A percentile compares a stretch with the other conserved stretches of the same genome.
Evolutionary conservation across 208 protist species (phyloP).

Genomic region (Crithidia mellificae): DNA sequence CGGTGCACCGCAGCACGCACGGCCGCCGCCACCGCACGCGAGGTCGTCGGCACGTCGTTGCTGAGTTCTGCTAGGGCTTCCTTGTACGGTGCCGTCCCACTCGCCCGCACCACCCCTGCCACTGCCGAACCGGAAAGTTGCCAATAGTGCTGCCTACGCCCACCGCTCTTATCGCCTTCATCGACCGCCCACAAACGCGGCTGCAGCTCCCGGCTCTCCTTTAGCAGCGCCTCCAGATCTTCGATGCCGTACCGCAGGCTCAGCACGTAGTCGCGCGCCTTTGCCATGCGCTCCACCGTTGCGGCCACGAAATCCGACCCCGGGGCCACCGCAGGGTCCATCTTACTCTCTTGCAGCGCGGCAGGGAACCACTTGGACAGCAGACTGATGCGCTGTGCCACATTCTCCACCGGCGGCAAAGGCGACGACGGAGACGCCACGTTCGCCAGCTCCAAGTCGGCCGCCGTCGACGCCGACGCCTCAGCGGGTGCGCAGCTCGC

Average conservation of each 20-base stretch:
- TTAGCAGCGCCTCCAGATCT: conserved; percentile 49
- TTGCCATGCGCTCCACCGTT: conserved; percentile 52
- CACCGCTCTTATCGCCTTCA: background rate
- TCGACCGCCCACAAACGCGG: background rate
- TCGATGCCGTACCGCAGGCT: conserved; percentile 62
- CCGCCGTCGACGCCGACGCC: background rate
- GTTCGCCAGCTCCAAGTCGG: conserved; percentile 14
- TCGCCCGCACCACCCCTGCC: conserved; percentile 6
- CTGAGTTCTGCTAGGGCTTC: conserved; percentile 33
- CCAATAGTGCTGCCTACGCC: conserved; percentile 11
- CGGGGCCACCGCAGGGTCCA: conserved; percentile 57
- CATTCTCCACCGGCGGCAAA: conserved; percentile 22
- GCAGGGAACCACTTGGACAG: conserved; percentile 82
- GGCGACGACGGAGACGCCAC: conserved; percentile 22
- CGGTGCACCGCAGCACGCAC: conserved; percentile 7
- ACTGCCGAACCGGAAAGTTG: conserved; percentile 13
- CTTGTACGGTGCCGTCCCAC: conserved; percentile 6
- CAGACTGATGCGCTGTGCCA: conserved; percentile 36
- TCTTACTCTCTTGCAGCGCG: conserved; percentile 57
- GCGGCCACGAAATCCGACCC: conserved; percentile 39
- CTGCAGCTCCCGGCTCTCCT: conserved; percentile 16
- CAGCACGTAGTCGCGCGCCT: conserved; percentile 63
- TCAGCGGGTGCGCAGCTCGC: background rate
- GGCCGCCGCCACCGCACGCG: background rate
- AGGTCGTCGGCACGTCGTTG: background rate